Base-by-base conservation (phyloP, 805 yeast species). In the Monosporozyma aerobia region DNA sequence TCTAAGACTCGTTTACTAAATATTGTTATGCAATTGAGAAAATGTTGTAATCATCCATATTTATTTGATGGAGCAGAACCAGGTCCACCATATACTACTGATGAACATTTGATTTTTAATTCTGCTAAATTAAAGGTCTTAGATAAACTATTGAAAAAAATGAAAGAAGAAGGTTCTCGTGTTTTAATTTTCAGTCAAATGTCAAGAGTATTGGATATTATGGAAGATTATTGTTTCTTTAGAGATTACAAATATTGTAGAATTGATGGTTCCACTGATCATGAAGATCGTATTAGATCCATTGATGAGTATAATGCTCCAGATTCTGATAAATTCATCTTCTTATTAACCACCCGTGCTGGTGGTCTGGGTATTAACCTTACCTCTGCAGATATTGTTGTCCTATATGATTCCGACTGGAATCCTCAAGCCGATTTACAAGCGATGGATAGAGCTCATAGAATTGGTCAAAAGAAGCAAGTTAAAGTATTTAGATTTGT, bases 351-450 rank as follows among this genome's bases (percentile, higher is more conserved):
- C 2, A 86, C 95, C 2, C 79, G 95, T 74, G 95, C 95, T 50
- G 94, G 97, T 69, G 96, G 96, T 8, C 75, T 89, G 65, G 95
- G 95, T 69, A 86, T 86, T 62, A 86, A 86, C 63, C 75, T 86
- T 62, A 86, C 92, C 5, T 73, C 82, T 23, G 94, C 94, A 1
- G 92, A 86, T 67, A 74, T 82, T 54, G 95, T 86, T 44, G 77
- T 86, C 3, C 68, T 86, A 45, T 86, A 74, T 62, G 95, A 86
- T 68, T 83, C 89, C 4, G 95, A 86, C 65, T 86, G 95, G 95
- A 86, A 86, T 59, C 95, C 95, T 1, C 95, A 86, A 63, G 92
- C 92, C 3, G 95, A 86, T 74, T 75, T 86, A 58, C 95, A 86
- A 69, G 92, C 92, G 1, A 86, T 86, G 94, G 95, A 86, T 64